These are phyloP conservation scores for Wickerhamomyces strasburgensis DNA, from an alignment of 805 yeast genomes.

Conservation along the genomic window DNA sequence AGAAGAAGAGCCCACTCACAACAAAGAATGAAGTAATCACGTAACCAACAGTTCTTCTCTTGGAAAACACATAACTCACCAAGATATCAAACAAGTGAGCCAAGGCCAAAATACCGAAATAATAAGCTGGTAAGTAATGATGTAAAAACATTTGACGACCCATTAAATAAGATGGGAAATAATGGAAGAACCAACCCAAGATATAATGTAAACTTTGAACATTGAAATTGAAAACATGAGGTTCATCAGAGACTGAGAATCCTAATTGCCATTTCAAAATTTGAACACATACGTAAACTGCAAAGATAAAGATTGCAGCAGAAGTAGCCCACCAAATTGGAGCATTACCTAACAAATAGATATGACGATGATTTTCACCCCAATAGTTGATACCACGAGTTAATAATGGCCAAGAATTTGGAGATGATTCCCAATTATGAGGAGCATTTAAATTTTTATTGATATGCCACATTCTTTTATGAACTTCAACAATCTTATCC, in stretches of 20 bases:
- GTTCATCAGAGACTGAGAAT: constrained; percentile 42
- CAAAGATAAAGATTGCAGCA: constrained; percentile 45
- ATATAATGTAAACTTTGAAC: constrained; percentile 56
- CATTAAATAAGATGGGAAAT: constrained; percentile 77
- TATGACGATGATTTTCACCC: constrained; percentile 54
- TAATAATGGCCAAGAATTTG: constrained; percentile 70
- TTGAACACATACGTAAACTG: constrained; percentile 37
- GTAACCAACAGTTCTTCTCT: constrained; percentile 41
- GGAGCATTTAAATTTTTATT: constrained; percentile 64
- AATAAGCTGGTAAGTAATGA: constrained; percentile 89
- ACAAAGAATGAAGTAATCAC: constrained; percentile 44
- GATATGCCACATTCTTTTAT: constrained; percentile 71
- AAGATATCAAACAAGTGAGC: constrained; percentile 62
- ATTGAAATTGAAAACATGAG: constrained; percentile 60
- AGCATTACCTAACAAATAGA: constrained; percentile 77
- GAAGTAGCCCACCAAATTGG: constrained; percentile 73
- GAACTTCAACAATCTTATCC: constrained; percentile 60
- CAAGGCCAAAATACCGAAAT: constrained; percentile 75
- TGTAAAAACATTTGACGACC: constrained; percentile 90
- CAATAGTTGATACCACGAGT: constrained; percentile 80
- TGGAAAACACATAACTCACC: constrained; percentile 37
- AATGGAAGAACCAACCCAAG: constrained; percentile 70
- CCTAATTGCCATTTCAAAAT: constrained; percentile 64
- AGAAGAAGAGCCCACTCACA: constrained; percentile 47
- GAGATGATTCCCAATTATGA: constrained; percentile 69